These are phyloP conservation scores for Didymosphaeria variabile DNA, from an alignment of 2,329 filamentous ascomycete species.

Conservation along the genomic window DNA sequence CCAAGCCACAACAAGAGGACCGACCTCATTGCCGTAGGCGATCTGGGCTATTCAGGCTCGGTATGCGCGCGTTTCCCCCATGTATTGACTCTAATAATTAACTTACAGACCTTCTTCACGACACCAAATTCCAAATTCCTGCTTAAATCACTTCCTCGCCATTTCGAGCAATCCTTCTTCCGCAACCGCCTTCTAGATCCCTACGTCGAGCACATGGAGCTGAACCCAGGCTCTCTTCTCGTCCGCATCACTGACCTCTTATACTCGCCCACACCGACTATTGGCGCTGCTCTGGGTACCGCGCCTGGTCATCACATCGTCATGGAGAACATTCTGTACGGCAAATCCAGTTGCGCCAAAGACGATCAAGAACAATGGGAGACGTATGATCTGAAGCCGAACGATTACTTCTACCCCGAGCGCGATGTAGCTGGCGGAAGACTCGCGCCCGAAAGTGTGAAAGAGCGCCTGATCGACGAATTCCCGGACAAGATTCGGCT, in stretches of 20 bases:
- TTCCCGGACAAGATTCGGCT: constrained; percentile 73
- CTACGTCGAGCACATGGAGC: constrained; percentile 71
- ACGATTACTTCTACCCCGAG: constrained; percentile 79
- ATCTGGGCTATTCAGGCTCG: constrained; percentile 78
- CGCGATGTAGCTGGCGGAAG: constrained; percentile 72
- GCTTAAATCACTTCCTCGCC: constrained; percentile 74
- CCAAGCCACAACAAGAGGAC: constrained; percentile 50
- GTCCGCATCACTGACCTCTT: constrained; percentile 78
- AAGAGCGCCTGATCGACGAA: constrained; percentile 71
- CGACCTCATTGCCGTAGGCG: constrained; percentile 66
- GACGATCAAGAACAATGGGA: constrained; percentile 66
- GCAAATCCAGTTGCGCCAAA: constrained; percentile 58
- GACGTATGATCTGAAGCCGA: constrained; percentile 78
- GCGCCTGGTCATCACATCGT: constrained; percentile 77
- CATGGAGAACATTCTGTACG: constrained; percentile 79
- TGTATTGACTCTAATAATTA: constrained; percentile 17
- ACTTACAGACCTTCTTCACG: constrained; percentile 70
- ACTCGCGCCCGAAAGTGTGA: constrained; percentile 70
- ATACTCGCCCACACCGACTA: constrained; percentile 61
- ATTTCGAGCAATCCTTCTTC: constrained; percentile 77
- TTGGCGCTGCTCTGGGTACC: constrained; percentile 68
- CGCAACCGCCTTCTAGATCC: constrained; percentile 70
- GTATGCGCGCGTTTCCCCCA: constrained; percentile 46
- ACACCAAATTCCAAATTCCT: constrained; percentile 73
- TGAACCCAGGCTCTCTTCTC: constrained; percentile 68